Evolutionary conservation across 192 early-diverging fungal genomes (phyloP).

Genomic region (Phycomyces nitens): DNA sequence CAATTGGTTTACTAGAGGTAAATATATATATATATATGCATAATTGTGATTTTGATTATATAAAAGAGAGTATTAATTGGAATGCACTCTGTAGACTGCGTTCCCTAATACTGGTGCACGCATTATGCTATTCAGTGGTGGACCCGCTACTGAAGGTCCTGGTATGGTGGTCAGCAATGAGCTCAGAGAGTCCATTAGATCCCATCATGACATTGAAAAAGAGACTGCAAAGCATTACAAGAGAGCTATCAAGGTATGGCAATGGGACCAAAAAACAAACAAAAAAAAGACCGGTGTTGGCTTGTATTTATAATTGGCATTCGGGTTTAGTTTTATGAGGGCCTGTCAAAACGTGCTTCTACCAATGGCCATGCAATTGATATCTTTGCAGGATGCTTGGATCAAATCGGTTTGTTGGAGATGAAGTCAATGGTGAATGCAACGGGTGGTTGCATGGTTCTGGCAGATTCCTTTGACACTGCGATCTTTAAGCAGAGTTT

Average conservation of each 20-base stretch:
- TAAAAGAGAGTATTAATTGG: too few species aligned
- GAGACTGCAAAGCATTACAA: slow-evolving; percentile 90
- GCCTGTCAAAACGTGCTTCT: slow-evolving; percentile 79
- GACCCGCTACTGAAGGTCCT: slow-evolving; percentile 91
- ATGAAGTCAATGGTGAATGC: slow-evolving; percentile 89
- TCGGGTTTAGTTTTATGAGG: slow-evolving; percentile 91
- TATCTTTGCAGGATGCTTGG: slow-evolving; percentile 96
- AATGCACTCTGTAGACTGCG: slow-evolving; percentile 46
- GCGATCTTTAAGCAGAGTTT: slow-evolving; percentile 98
- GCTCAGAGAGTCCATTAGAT: slow-evolving; percentile 90
- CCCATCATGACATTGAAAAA: slow-evolving; percentile 98
- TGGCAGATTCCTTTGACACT: slow-evolving; percentile 94
- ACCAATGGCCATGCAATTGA: slow-evolving; percentile 90
- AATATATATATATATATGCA: neutral
- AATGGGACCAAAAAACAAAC: neutral
- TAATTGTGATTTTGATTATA: too few species aligned
- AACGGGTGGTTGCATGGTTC: slow-evolving; percentile 91
- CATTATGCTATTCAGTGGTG: slow-evolving; percentile 92
- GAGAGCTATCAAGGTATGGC: slow-evolving; percentile 77
- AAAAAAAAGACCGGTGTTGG: too few species aligned
- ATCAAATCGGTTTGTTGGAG: slow-evolving; percentile 95
- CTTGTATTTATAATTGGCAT: too few species aligned
- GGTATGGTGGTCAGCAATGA: slow-evolving; percentile 92
- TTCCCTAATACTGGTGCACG: slow-evolving; percentile 90
- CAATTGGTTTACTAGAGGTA: slow-evolving; percentile 86